These are phyloP conservation scores for Saccharomycopsis amapae DNA, from an alignment of 805 yeast genomes.

Conservation along the genomic window DNA sequence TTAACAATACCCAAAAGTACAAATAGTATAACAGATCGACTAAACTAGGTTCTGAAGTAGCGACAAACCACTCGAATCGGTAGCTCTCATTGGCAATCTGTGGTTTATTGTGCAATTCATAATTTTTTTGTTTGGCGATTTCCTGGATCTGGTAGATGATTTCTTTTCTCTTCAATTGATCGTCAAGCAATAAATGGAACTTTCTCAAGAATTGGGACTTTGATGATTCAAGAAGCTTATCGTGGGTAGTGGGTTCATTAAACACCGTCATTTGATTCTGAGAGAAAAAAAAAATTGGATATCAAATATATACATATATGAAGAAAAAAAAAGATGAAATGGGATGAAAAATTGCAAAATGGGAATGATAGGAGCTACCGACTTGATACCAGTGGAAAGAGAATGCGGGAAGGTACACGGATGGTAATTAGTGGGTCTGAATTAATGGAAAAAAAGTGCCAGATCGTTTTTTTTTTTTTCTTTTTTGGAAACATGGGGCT, in stretches of 20 bases:
- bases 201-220: slow-evolving; percentile 2
- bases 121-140: slow-evolving; percentile 16
- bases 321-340: too few relatives aligned
- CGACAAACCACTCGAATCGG: slow-evolving; percentile 20
- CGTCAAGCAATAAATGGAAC: slow-evolving; percentile 13
- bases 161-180: slow-evolving; percentile 19
- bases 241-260: not conserved
- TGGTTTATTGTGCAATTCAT: slow-evolving; percentile 13
- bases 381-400: too few relatives aligned
- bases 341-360: too few relatives aligned
- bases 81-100: slow-evolving; percentile 12
- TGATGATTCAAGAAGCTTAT: not conserved
- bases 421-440: too few relatives aligned
- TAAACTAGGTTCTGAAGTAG: slow-evolving; percentile 18
- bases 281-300: too few relatives aligned
- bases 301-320: too few relatives aligned
- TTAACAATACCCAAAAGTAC: slow-evolving; percentile 20
- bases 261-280: too few relatives aligned
- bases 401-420: too few relatives aligned
- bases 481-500: too few relatives aligned
- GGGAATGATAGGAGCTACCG: too few relatives aligned
- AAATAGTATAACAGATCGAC: slow-evolving; percentile 18
- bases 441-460: too few relatives aligned
- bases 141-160: slow-evolving; percentile 18
- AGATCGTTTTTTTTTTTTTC: too few relatives aligned